Percentiles rank a stretch among this genome's conserved stretches.
phyloP scores from a whole-genome alignment of 495 filamentous ascomycete genomes.

The Neurospora sp. region DNA sequence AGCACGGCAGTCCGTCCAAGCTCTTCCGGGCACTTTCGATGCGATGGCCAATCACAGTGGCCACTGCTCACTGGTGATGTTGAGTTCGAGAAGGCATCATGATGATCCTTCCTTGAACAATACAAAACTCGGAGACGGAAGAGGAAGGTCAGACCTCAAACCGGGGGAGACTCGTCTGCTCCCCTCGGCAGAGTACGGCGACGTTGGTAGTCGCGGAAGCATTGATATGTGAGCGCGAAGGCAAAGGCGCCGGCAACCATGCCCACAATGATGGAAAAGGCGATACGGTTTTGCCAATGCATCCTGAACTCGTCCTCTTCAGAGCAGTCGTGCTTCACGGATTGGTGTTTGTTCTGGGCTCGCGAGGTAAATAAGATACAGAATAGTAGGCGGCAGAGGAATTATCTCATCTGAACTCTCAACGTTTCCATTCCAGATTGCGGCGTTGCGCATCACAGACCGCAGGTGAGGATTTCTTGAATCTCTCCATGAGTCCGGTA shows the following conservation, averaged over 20 bases:
- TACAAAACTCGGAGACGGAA: neutral
- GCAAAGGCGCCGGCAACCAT: constrained; percentile 3
- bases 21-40: neutral
- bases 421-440: neutral
- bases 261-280: constrained; percentile 8
- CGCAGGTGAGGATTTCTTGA: neutral
- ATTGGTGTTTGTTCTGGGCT: neutral
- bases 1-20: neutral
- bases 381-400: neutral
- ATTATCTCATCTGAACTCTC: neutral
- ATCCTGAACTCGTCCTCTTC: neutral
- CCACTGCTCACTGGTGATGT: neutral
- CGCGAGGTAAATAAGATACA: neutral
- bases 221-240: constrained; percentile 6
- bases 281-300: neutral
- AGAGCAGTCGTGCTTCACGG: neutral
- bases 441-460: neutral
- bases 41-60: neutral
- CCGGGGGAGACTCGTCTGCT: neutral
- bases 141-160: neutral
- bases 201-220: neutral
- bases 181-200: neutral
- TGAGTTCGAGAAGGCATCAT: neutral
- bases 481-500: neutral
- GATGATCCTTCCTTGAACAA: neutral